These are phyloP conservation scores for Silene uniflora DNA, from an alignment of 148 eudicot species.

Conservation along the genomic window DNA sequence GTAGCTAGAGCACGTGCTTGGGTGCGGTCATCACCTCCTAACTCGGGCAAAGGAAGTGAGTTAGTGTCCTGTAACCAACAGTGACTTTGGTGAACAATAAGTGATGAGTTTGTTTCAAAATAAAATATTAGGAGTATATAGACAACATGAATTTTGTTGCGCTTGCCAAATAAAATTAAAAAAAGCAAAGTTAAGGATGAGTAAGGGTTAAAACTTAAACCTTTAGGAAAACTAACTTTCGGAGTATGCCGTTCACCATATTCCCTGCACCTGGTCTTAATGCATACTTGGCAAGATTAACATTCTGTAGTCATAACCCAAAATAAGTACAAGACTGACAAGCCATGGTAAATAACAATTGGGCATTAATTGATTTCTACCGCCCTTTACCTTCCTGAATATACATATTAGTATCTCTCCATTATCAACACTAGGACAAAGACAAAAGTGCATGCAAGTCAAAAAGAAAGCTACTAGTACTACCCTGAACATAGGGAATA, in stretches of 20 bases:
- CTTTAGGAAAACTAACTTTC: constrained; percentile 69
- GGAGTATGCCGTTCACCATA: constrained; percentile 92
- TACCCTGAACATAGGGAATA: constrained; percentile 4
- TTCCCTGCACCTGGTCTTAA: constrained; percentile 98
- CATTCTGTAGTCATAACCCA: constrained; percentile 50
- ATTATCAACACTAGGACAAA: too few species aligned
- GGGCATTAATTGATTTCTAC: not conserved
- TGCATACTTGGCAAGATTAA: constrained; percentile 84
- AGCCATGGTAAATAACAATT: not conserved
- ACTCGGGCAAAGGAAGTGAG: constrained; percentile 70
- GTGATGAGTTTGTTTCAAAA: not conserved
- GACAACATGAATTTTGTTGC: too few species aligned
- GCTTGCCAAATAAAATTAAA: not conserved
- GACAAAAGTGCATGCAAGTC: not conserved
- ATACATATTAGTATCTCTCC: too few species aligned
- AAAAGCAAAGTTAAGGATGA: not conserved
- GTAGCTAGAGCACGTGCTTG: constrained; percentile 93
- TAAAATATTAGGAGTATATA: not conserved
- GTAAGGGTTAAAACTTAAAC: constrained; percentile 26
- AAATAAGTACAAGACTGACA: not conserved
- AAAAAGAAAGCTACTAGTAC: not conserved
- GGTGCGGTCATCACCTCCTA: constrained; percentile 78
- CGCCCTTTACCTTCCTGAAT: not conserved
- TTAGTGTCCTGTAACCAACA: constrained; percentile 55
- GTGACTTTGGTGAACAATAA: constrained; percentile 5